Conservation (phyloP, 257 asterid species). For the Solanum gracilifrons region DNA sequence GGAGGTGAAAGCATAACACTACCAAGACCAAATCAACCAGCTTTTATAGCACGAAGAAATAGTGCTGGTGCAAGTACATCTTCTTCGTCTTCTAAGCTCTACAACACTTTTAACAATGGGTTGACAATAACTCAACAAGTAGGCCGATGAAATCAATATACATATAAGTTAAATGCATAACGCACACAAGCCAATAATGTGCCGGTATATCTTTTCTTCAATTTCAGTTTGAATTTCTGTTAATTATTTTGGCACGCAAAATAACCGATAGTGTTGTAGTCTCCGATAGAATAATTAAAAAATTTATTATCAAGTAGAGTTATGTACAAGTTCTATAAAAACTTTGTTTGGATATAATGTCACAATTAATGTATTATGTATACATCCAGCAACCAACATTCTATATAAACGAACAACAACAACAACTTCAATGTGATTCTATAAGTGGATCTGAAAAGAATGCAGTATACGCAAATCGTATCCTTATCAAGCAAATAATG, state of each 20-base stretch:
- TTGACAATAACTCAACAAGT: neutral
- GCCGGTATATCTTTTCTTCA: neutral
- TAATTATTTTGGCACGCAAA: neutral
- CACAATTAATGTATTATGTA: too few relatives aligned
- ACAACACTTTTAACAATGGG: neutral
- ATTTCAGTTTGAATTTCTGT: neutral
- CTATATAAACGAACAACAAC: too few relatives aligned
- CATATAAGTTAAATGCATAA: neutral
- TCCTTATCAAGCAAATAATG: too few relatives aligned
- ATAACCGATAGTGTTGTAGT: neutral
- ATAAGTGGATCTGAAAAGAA: too few relatives aligned
- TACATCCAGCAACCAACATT: too few relatives aligned
- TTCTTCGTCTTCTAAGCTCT: neutral
- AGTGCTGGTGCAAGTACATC: neutral
- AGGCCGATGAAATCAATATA: neutral
- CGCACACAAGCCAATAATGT: neutral
- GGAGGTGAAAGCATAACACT: constrained; percentile 5
- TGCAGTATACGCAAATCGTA: too few relatives aligned
- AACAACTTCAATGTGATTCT: too few relatives aligned
- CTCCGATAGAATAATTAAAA: neutral
- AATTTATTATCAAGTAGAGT: neutral
- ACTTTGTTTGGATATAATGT: too few relatives aligned
- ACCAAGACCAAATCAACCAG: constrained; percentile 17
- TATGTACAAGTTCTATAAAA: neutral
- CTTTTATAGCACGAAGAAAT: neutral